phyloP scores from a whole-genome alignment of 2,329 filamentous ascomycete genomes.

The Ilyonectria robusta region DNA sequence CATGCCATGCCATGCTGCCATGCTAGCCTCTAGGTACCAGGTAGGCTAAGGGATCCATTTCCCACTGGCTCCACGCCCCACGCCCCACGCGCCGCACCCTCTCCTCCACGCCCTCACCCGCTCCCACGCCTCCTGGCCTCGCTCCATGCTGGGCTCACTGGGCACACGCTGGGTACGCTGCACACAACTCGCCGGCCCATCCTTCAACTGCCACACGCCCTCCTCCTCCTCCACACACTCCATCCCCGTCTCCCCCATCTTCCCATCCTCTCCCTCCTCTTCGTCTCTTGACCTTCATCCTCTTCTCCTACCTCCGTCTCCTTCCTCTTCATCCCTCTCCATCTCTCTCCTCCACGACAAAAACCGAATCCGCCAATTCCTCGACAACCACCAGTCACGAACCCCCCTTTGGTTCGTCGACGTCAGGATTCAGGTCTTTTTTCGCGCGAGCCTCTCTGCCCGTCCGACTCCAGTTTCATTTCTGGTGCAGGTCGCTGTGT shows the following conservation, averaged over 20 bases:
- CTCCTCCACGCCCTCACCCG: slow-evolving; percentile 11
- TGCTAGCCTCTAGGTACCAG: slow-evolving; percentile 4
- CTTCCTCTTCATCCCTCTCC: slow-evolving; percentile 38
- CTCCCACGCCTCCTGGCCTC: slow-evolving; percentile 4
- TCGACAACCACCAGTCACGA: slow-evolving; percentile 54
- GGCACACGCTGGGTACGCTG: not conserved
- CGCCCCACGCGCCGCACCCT: not conserved
- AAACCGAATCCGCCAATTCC: slow-evolving; percentile 55
- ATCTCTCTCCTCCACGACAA: slow-evolving; percentile 48
- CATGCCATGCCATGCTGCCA: slow-evolving; percentile 16
- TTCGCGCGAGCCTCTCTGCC: slow-evolving; percentile 50
- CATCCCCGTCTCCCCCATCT: slow-evolving; percentile 46
- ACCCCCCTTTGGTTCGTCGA: slow-evolving; percentile 50
- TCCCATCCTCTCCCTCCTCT: slow-evolving; percentile 39
- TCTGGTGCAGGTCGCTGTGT: slow-evolving; percentile 47
- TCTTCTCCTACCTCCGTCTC: slow-evolving; percentile 38
- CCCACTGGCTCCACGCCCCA: slow-evolving; percentile 24
- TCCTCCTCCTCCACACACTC: slow-evolving; percentile 47
- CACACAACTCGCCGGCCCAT: slow-evolving; percentile 38
- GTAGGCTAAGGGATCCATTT: slow-evolving; percentile 24
- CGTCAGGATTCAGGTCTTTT: slow-evolving; percentile 50
- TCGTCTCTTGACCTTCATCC: slow-evolving; percentile 40
- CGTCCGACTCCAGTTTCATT: slow-evolving; percentile 47
- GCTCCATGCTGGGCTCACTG: slow-evolving; percentile 9
- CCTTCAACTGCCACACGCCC: slow-evolving; percentile 30